These are phyloP conservation scores for Pythium grandisporangium DNA, from an alignment of 352 stramenopile species.

Conservation along the genomic window DNA sequence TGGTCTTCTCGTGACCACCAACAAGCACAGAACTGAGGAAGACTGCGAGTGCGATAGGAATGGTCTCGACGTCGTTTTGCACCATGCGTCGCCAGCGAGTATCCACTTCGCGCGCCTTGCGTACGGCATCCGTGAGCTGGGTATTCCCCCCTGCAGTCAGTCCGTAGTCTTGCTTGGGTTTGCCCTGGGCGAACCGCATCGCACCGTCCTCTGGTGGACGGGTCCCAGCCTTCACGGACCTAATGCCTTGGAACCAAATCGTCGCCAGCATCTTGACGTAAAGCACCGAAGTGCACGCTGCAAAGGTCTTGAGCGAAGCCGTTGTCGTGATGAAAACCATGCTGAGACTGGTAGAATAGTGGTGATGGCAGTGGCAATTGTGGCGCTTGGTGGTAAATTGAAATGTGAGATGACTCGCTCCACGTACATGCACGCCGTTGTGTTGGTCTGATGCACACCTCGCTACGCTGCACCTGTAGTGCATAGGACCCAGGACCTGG, in stretches of 20 bases:
- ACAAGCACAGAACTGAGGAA: constrained; percentile 11
- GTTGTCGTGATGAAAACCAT: constrained; percentile 4
- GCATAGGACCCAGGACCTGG: too few species aligned
- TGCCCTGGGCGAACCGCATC: constrained; percentile 2
- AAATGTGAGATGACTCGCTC: too few species aligned
- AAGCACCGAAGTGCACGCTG: constrained; percentile 28
- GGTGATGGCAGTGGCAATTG: background rate
- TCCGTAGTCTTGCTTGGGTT: constrained; percentile 29
- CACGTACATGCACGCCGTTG: too few species aligned
- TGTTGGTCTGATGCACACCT: too few species aligned
- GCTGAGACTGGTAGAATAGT: too few species aligned
- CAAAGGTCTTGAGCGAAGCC: constrained; percentile 15
- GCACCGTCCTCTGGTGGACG: constrained; percentile 29
- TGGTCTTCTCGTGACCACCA: constrained; percentile 13
- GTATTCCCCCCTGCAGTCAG: constrained; percentile 14
- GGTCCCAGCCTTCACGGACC: constrained; percentile 31
- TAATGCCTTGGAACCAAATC: constrained; percentile 30
- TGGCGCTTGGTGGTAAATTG: background rate
- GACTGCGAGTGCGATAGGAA: constrained; percentile 21
- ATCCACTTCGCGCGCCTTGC: constrained; percentile 19
- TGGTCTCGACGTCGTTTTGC: constrained; percentile 26
- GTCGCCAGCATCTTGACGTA: constrained; percentile 55
- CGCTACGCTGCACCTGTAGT: too few species aligned
- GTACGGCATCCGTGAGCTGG: constrained; percentile 23
- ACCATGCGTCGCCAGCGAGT: constrained; percentile 27